Base-by-base conservation (phyloP, 495 filamentous ascomycete genomes). In the Hypoxylon crocopeplum region DNA sequence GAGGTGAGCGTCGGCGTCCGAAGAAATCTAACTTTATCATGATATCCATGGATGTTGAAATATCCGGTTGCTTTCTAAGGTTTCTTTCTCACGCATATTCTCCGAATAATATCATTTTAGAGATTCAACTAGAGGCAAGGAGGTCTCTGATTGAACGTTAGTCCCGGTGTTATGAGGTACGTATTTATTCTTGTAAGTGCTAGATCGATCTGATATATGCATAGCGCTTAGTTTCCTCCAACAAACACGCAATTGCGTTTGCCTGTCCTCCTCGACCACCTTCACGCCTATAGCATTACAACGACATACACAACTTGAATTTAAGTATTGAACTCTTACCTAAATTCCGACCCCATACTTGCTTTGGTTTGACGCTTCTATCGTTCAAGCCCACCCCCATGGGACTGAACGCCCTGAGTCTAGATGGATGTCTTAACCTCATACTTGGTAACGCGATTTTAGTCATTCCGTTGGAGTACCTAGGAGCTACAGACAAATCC, bases 201-300 rank as follows among this genome's bases (percentile, higher is more conserved):
- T 29, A 29, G 25, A 5, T 5, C 25, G 10, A 29, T 29, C 10
- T 5, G 5, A 29, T 29, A 5, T 10, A 29, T 15, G 22, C 24
- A 44, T 44, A 25, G 13, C 1, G 11, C 2, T 5, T 8, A 21
- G 2, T 50, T 47, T 45, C 13, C 33, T 11, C n/a, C 22, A 17
- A 62, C 50, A 55, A 62, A 62, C 58, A 34, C 21, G 29, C n/a
- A 20, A 11, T 45, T 21, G 40, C 59, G 52, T 52, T 57, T 56
- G 41, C 46, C 47, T 39, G 33, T 50, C 50, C 12, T 56, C 22
- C 12, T 6, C n/a, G 17, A 21, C 12, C 29, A 13, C 13, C 13
- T 32, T 12, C 47, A 11, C 22, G 16, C 16, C 17, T 34, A 40
- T 52, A 51, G 19, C 32, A 45, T 22, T 42, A 50, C 46, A 27